Evolutionary conservation across 176 grass and related monocot species (phyloP).

Genomic region (Hordeum marinum): DNA sequence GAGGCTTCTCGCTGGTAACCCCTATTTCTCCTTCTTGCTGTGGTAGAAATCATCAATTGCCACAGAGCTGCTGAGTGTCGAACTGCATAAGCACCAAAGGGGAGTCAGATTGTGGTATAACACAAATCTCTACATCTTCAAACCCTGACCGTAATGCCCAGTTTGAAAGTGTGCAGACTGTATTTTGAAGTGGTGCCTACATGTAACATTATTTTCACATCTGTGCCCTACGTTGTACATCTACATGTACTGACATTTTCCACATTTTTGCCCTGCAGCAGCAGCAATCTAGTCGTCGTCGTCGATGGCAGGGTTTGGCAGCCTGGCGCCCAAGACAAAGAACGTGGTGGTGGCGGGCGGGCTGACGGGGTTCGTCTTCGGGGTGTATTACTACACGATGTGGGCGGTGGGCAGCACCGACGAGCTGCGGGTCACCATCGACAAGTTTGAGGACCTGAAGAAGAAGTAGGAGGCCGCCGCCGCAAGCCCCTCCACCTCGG

Average conservation of each 20-base stretch:
- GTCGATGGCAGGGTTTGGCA: conserved; percentile 41
- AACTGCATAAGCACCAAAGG: background rate
- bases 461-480: conserved; percentile 32
- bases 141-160: background rate
- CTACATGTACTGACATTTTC: background rate
- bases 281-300: background rate
- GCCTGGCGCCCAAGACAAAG: conserved; percentile 61
- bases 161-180: background rate
- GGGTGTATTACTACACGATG: conserved; percentile 97
- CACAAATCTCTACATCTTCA: too few relatives aligned
- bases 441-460: conserved; percentile 88
- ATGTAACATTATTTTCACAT: background rate
- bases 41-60: rapidly evolving
- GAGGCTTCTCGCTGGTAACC: background rate
- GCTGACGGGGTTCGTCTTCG: conserved; percentile 63
- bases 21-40: background rate
- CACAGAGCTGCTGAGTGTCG: background rate
- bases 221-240: background rate
- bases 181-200: background rate
- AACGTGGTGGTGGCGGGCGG: conserved; percentile 84
- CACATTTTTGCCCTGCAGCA: background rate
- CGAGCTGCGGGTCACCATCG: conserved; percentile 82
- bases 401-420: conserved; percentile 74
- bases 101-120: background rate
- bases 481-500: background rate